Conservation (phyloP, 805 yeast species). For the Candida tammaniensis region DNA sequence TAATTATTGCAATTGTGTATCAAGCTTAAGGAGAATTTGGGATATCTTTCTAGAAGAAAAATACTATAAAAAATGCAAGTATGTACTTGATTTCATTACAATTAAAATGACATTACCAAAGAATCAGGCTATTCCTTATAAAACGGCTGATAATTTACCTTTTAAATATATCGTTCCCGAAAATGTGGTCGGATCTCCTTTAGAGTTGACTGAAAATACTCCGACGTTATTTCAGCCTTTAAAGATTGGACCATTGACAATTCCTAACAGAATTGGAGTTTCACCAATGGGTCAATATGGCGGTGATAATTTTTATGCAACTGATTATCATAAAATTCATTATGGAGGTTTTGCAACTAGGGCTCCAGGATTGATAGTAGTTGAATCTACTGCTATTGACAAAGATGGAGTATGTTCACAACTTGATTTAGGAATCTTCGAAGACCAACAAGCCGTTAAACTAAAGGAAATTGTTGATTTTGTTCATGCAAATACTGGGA, state of each 20-base stretch:
- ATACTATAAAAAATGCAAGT: no score
- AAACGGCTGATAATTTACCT: slow-evolving; percentile 6
- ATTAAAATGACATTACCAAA: slow-evolving; percentile 1
- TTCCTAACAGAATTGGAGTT: slow-evolving; percentile 51
- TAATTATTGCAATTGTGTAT: no score
- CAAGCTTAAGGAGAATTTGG: no score
- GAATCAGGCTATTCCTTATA: no score
- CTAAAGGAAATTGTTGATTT: slow-evolving; percentile 41
- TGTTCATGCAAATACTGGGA: slow-evolving; percentile 43
- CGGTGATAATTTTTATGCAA: slow-evolving; percentile 38
- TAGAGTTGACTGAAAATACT: slow-evolving; percentile 7
- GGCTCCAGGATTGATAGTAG: slow-evolving; percentile 49
- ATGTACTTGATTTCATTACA: no score
- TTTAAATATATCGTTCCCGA: slow-evolving; percentile 12
- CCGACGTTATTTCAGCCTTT: slow-evolving; percentile 47
- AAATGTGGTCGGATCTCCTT: slow-evolving; percentile 11
- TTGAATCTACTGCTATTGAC: slow-evolving; percentile 44
- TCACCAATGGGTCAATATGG: slow-evolving; percentile 59
- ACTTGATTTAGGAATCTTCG: slow-evolving; percentile 50
- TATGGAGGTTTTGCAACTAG: slow-evolving; percentile 46
- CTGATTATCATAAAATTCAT: slow-evolving; percentile 48
- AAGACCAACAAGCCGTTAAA: slow-evolving; percentile 45
- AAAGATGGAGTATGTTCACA: slow-evolving; percentile 43
- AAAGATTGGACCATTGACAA: slow-evolving; percentile 32
- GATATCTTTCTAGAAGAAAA: no score